Conservation (phyloP, 1,139 yeast species). For the Pichia sp. region DNA sequence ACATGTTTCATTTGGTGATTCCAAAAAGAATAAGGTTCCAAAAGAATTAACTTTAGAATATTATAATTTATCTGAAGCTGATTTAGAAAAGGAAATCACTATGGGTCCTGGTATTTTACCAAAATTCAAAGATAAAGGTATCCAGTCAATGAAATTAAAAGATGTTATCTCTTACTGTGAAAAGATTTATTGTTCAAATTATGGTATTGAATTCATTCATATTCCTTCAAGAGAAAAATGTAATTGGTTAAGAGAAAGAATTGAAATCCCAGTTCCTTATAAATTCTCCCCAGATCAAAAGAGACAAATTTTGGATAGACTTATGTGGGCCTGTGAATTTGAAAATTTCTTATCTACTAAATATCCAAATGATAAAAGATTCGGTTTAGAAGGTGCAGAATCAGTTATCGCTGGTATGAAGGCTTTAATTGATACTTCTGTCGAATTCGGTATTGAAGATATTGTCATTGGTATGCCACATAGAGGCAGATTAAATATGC, state of each 20-base stretch:
- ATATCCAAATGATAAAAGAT: constrained; percentile 97
- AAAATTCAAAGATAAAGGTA: constrained; percentile 64
- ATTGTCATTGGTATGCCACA: constrained; percentile 99
- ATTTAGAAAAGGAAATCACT: constrained; percentile 74
- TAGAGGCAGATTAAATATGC: constrained; percentile 97
- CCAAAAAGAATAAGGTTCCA: constrained; percentile 48
- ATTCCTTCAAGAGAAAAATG: constrained; percentile 93
- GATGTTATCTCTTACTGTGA: constrained; percentile 79
- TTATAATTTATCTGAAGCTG: constrained; percentile 85
- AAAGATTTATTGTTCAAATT: constrained; percentile 75
- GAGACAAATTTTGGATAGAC: constrained; percentile 92
- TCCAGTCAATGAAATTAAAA: constrained; percentile 59
- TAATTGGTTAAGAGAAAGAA: constrained; percentile 96
- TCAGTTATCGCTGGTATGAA: constrained; percentile 95
- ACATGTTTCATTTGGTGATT: constrained; percentile 78
- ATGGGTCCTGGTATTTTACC: constrained; percentile 98
- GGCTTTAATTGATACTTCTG: constrained; percentile 89
- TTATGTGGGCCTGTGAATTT: constrained; percentile 93
- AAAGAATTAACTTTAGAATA: constrained; percentile 85
- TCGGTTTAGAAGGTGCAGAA: constrained; percentile 98
- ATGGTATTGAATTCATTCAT: constrained; percentile 94
- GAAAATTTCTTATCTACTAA: constrained; percentile 89
- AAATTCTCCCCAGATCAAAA: constrained; percentile 82
- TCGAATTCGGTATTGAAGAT: constrained; percentile 90
- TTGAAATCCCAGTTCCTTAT: constrained; percentile 87